phyloP scores from a whole-genome alignment of 2,329 filamentous ascomycete species.

The Epichloe aotearoae region DNA sequence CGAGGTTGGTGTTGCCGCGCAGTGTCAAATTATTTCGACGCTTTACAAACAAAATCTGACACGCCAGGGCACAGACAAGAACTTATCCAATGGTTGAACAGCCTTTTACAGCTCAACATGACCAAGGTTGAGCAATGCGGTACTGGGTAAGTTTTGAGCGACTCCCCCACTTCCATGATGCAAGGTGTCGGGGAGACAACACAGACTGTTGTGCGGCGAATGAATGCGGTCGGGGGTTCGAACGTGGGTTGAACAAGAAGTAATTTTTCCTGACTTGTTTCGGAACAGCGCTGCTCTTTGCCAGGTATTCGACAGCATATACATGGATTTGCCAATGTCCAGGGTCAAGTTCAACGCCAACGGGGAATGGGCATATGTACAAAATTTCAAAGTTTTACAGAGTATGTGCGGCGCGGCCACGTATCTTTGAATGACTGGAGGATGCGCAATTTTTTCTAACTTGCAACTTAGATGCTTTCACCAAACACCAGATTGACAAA shows the following conservation, averaged over 20 bases:
- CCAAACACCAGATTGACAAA: slow-evolving; percentile 78
- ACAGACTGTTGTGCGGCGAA: background rate
- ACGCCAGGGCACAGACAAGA: slow-evolving; percentile 63
- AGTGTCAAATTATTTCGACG: background rate
- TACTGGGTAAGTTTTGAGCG: slow-evolving; percentile 58
- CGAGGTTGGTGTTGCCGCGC: slow-evolving; percentile 23
- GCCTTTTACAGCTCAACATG: slow-evolving; percentile 92
- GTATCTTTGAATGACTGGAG: background rate
- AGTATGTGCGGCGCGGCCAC: slow-evolving; percentile 43
- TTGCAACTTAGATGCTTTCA: slow-evolving; percentile 53
- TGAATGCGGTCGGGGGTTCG: background rate
- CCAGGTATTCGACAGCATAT: slow-evolving; percentile 98
- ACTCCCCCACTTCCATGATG: slow-evolving; percentile 6
- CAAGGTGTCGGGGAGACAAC: background rate
- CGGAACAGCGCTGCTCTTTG: slow-evolving; percentile 71
- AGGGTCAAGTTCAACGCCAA: slow-evolving; percentile 98
- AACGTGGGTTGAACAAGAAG: background rate
- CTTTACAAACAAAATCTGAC: slow-evolving; percentile 9
- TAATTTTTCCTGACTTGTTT: background rate
- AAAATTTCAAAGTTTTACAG: slow-evolving; percentile 97
- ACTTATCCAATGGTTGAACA: slow-evolving; percentile 92
- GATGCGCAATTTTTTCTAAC: slow-evolving; percentile 4
- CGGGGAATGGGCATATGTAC: slow-evolving; percentile 90
- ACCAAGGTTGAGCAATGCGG: slow-evolving; percentile 99
- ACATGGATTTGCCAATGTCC: slow-evolving; percentile 85